phyloP scores from a whole-genome alignment of 225 moss, liverwort and hornwort genomes.

The Lunularia cruciata region DNA sequence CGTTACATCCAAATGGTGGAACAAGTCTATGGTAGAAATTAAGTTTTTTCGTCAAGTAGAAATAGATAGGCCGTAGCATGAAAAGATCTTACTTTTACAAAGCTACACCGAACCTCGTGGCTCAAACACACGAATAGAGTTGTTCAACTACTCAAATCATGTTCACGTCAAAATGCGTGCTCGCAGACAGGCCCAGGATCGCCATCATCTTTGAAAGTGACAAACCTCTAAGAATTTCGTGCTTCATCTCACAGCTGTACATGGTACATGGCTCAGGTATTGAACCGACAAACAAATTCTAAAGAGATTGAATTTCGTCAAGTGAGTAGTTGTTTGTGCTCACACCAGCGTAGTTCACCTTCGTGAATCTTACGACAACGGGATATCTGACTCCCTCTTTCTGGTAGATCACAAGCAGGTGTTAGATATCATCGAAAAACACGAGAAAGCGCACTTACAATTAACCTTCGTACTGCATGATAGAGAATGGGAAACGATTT shows the following conservation, averaged over 20 bases:
- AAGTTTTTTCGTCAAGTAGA: slow-evolving; percentile 17
- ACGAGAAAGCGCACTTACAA: too few species aligned
- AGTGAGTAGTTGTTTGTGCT: slow-evolving; percentile 78
- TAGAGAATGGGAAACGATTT: not conserved
- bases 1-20: too few species aligned
- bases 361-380: slow-evolving; percentile 82
- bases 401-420: slow-evolving; percentile 31
- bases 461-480: too few species aligned
- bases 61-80: slow-evolving; percentile 6
- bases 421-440: too few species aligned
- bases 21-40: slow-evolving; percentile 1
- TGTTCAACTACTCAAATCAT: not conserved
- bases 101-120: slow-evolving; percentile 15
- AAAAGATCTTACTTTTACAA: slow-evolving; percentile 15
- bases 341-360: slow-evolving; percentile 77
- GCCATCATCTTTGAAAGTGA: not conserved
- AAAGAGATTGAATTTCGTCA: slow-evolving; percentile 51
- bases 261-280: slow-evolving; percentile 17
- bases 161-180: slow-evolving; percentile 6
- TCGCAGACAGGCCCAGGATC: slow-evolving; percentile 3
- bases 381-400: slow-evolving; percentile 60
- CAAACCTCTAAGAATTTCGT: slow-evolving; percentile 17
- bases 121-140: not conserved
- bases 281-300: slow-evolving; percentile 17
- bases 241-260: slow-evolving; percentile 19